Evolutionary conservation across 805 yeast species (phyloP).

Genomic region (Naumovozyma castellii): DNA sequence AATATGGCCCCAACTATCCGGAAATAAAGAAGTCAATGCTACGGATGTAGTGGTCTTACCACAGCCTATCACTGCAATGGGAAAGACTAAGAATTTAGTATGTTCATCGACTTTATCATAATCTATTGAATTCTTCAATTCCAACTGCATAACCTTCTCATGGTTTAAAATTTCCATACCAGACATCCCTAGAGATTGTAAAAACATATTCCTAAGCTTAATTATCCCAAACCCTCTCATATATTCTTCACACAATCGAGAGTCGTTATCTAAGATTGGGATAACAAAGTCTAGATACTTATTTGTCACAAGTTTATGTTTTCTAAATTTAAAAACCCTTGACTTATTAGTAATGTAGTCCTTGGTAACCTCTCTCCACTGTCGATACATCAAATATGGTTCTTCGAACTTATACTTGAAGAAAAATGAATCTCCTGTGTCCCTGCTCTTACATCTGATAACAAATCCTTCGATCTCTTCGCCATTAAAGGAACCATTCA

Average conservation of each 20-base stretch:
- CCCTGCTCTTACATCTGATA: constrained; percentile 46
- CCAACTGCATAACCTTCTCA: constrained; percentile 32
- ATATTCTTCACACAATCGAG: constrained; percentile 38
- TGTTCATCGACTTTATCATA: constrained; percentile 29
- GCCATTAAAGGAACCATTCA: constrained; percentile 61
- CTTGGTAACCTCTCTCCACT: constrained; percentile 80
- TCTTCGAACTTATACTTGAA: constrained; percentile 93
- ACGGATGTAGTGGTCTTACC: constrained; percentile 83
- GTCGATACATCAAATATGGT: constrained; percentile 85
- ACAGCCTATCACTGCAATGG: constrained; percentile 87
- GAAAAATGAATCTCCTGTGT: constrained; percentile 43
- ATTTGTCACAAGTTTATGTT: constrained; percentile 52
- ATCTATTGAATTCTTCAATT: constrained; percentile 32
- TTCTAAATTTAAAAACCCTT: constrained; percentile 34
- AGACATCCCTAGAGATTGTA: constrained; percentile 41
- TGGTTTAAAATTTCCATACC: constrained; percentile 52
- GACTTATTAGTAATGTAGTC: constrained; percentile 34
- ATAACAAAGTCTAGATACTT: constrained; percentile 61
- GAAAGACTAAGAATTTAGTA: constrained; percentile 56
- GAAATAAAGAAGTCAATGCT: constrained; percentile 46
- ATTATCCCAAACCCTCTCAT: constrained; percentile 62
- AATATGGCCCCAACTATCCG: constrained; percentile 53
- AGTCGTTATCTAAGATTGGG: constrained; percentile 43
- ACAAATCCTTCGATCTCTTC: constrained; percentile 91
- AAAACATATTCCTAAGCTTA: constrained; percentile 55